Evolutionary conservation across 768 basidiomycete genomes (phyloP), one percentile per base, ranked within the genome.

Genomic region (Clitopilus passeckerianus): DNA sequence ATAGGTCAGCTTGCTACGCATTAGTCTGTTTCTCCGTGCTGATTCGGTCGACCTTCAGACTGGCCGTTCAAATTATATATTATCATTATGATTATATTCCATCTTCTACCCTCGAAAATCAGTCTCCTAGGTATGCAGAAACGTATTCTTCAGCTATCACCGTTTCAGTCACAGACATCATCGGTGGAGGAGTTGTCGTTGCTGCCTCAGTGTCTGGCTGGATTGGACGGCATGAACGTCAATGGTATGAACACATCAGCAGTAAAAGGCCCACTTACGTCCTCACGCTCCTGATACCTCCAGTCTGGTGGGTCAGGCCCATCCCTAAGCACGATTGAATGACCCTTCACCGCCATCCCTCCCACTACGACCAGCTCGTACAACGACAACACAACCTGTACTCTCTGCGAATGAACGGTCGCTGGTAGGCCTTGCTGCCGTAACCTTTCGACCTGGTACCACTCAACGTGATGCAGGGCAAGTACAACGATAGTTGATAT

Each of bases 61-160:
- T 41, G 54, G 27, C 30, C 54, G 27, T 22, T 35, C 54, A 54
- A 41, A 41, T 54, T 54, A 73, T 10, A 96, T 91, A 30, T n/a
- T 74, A 98, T 95, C 95, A 98, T 93, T 57, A 58, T 65, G 53
- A 59, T 52, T 34, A 15, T 56, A 1, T 20, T 20, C 33, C 3
- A 41, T 41, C 37, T n/a, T n/a, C 5, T 41, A 15, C 37, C 54
- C 57, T 54, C 60, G 56, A 56, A 2, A 54, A 50, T 50, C 46
- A 50, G 20, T 50, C 46, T 18, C 46, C 46, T 20, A 50, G 18
- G 22, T 50, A 50, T 50, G 46, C 46, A 12, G 46, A 50, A 20
- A 50, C 46, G 12, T 50, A 50, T 50, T 50, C 46, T 18, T 50
- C 46, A 10, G 46, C 46, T 18, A 50, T 50, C 22, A 50, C 46